Percentiles rank a stretch among this genome's conserved stretches.
Evolutionary conservation across 495 filamentous ascomycete species (phyloP).

Genomic region (Polyplosphaeria fusca): DNA sequence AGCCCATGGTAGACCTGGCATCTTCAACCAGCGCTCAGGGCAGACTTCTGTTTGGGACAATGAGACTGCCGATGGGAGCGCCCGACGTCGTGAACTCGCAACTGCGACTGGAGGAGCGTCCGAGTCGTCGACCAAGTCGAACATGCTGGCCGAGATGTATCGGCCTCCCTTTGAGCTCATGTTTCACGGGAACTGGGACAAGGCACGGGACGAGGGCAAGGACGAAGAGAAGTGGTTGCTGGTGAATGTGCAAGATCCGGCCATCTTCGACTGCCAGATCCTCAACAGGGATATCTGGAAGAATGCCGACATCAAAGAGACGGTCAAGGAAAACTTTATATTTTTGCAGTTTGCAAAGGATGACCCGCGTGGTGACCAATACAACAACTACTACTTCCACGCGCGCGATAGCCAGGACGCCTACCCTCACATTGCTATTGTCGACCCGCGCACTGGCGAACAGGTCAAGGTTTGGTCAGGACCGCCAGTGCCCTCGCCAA

Average conservation of each 20-base stretch:
- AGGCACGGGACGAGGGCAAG: slow-evolving; percentile 77
- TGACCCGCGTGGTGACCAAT: slow-evolving; percentile 69
- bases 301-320: slow-evolving; percentile 66
- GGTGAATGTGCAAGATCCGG: slow-evolving; percentile 89
- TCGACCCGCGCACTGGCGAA: slow-evolving; percentile 93
- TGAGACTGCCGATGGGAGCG: slow-evolving; percentile 39
- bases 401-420: slow-evolving; percentile 67
- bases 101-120: slow-evolving; percentile 71
- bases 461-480: slow-evolving; percentile 97
- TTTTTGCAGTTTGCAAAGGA: slow-evolving; percentile 90
- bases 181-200: slow-evolving; percentile 67
- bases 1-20: slow-evolving; percentile 53
- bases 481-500: slow-evolving; percentile 65
- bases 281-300: slow-evolving; percentile 97
- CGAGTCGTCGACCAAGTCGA: slow-evolving; percentile 64
- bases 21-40: slow-evolving; percentile 77
- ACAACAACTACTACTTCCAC: slow-evolving; percentile 87
- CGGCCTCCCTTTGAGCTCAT: slow-evolving; percentile 89
- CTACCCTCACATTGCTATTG: slow-evolving; percentile 92
- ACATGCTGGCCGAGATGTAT: slow-evolving; percentile 81
- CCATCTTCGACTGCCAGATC: slow-evolving; percentile 86
- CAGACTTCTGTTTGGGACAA: slow-evolving; percentile 72
- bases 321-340: slow-evolving; percentile 86
- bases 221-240: slow-evolving; percentile 88
- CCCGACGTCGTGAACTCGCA: slow-evolving; percentile 54